Evolutionary conservation across 805 yeast species (phyloP).

Genomic region (Barnettozyma wickerhamii): DNA sequence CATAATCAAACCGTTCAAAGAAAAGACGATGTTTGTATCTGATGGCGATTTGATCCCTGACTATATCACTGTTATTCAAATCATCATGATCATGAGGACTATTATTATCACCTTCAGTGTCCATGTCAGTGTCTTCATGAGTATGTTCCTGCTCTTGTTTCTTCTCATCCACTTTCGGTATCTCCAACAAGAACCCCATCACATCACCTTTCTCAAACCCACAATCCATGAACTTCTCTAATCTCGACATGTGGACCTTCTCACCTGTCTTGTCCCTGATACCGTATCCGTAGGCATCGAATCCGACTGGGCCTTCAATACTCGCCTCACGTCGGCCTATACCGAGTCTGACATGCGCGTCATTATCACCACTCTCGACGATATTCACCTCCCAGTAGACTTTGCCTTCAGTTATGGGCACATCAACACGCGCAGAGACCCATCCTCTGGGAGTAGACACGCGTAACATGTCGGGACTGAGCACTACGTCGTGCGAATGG

Average conservation of each 20-base stretch:
- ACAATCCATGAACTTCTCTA: constrained; percentile 46
- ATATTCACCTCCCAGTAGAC: constrained; percentile 79
- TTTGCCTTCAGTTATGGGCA: constrained; percentile 70
- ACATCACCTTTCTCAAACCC: constrained; percentile 75
- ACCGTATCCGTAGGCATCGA: constrained; percentile 92
- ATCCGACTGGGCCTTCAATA: constrained; percentile 93
- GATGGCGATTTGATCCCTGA: constrained; percentile 85
- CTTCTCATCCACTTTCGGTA: constrained; percentile 44
- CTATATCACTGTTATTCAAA: constrained; percentile 51
- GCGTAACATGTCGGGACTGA: constrained; percentile 33
- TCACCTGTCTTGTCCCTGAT: constrained; percentile 76
- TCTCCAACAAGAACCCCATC: constrained; percentile 67
- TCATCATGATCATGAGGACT: no score
- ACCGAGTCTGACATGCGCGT: constrained; percentile 74
- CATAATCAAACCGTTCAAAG: constrained; percentile 83
- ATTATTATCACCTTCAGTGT: no score
- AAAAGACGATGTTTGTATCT: constrained; percentile 70
- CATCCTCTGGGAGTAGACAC: constrained; percentile 71
- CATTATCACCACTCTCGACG: constrained; percentile 30
- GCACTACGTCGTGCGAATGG: constrained; percentile 52
- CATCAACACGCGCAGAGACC: constrained; percentile 72
- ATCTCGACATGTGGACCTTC: constrained; percentile 70
- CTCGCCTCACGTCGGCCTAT: constrained; percentile 81
- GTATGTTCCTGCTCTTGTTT: background rate
- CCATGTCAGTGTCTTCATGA: constrained; percentile 10